Evolutionary conservation across 2,329 filamentous ascomycete species (phyloP).

Genomic region (Coleophoma eucalyptorum): DNA sequence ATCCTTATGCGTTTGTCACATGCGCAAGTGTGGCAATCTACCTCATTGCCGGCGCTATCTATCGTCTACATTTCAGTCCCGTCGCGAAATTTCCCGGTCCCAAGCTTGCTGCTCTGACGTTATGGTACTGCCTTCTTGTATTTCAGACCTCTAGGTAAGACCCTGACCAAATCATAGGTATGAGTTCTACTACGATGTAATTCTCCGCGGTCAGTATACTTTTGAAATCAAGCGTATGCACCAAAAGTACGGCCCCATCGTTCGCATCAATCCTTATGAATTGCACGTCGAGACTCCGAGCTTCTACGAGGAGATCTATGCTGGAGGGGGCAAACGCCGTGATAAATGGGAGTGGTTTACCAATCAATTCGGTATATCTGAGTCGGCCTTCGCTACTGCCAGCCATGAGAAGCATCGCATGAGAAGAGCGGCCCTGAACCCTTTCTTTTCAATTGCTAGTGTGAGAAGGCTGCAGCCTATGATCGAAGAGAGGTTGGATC

Average conservation of each 20-base stretch:
- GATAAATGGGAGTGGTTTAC: slow-evolving; percentile 4
- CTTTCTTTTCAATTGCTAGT: slow-evolving; percentile 16
- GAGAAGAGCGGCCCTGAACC: slow-evolving; percentile 14
- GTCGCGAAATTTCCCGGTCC: slow-evolving; percentile 22
- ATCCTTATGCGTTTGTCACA: no score
- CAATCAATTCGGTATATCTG: not conserved
- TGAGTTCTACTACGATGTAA: slow-evolving; percentile 14
- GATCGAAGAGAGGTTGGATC: slow-evolving; percentile 11
- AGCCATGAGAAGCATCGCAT: slow-evolving; percentile 14
- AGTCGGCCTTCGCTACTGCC: not conserved
- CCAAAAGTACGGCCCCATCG: slow-evolving; percentile 24
- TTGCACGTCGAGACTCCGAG: slow-evolving; percentile 25
- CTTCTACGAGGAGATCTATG: slow-evolving; percentile 25
- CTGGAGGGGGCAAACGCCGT: slow-evolving; percentile 9
- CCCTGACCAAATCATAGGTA: slow-evolving; percentile 6
- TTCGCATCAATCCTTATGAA: slow-evolving; percentile 28
- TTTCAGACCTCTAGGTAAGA: no score
- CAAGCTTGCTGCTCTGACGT: slow-evolving; percentile 21
- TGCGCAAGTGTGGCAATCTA: no score
- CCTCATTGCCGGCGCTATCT: not conserved
- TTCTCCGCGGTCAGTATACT: slow-evolving; percentile 7
- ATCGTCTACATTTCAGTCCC: slow-evolving; percentile 11
- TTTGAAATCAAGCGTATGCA: slow-evolving; percentile 12
- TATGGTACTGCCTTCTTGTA: not conserved
- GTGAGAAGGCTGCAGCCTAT: slow-evolving; percentile 11